Evolutionary conservation across 805 yeast genomes (phyloP), one percentile per base, ranked within the genome.

Genomic region (Sungouiella blattae): DNA sequence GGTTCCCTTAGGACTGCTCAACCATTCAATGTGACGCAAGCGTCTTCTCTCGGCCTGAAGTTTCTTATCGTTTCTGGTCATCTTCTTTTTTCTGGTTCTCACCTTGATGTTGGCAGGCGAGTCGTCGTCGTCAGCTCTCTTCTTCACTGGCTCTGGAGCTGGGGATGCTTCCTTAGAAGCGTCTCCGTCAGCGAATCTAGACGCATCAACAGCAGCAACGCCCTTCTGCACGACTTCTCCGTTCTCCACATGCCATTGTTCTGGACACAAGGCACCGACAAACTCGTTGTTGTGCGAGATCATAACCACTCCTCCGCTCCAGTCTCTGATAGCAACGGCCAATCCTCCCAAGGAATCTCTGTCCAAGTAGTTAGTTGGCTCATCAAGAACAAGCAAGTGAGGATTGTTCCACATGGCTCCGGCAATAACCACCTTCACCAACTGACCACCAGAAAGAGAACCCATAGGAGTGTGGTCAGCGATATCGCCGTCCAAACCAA

Each of bases 321-420:
- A 91, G 61, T 91, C 97, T 65, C 97, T 82, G 57, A 91, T 93
- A 33, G 98, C 98, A 52, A 91, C 80, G 18, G 98, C 98, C 50
- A 91, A 75, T 31, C 97, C 98, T 63, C 98, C 98, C 44, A 91
- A 74, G 17, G 98, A 89, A 62, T 91, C 98, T 73, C 98, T 83
- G 66, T 91, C 98, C 67, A 91, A 73, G 73, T 93, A 91, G 70
- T 91, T 91, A 55, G 98, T 91, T 60, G 98, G 98, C 77, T 91
- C 98, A 66, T 91, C 98, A 43, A 91, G 75, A 28, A 91, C 98
- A 46, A 91, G 76, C 63, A 91, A 77, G 64, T 91, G 98, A 13
- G 98, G 98, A 60, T 91, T 93, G 68, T 93, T 91, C 98, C 98
- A 91, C 93, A 91, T 91, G 46, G 98, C 97, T 67, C 98, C 98